These are phyloP conservation scores for Colletotrichum lindemuthianum DNA, from an alignment of 2,329 filamentous ascomycete species.

Conservation along the genomic window DNA sequence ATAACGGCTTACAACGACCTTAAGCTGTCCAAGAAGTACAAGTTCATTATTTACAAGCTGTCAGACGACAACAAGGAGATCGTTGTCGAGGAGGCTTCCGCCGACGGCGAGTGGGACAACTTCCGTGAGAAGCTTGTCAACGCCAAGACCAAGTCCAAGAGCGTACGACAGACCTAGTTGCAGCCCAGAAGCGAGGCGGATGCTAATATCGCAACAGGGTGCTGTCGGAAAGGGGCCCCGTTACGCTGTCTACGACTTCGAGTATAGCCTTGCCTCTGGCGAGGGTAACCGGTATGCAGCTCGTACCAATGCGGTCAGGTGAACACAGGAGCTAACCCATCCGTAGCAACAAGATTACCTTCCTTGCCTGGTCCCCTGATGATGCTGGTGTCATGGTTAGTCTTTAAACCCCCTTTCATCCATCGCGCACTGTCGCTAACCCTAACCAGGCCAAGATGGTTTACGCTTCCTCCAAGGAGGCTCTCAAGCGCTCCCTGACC, in stretches of 20 bases:
- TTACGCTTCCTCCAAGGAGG: constrained; percentile 89
- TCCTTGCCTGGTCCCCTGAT: constrained; percentile 84
- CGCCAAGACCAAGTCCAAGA: constrained; percentile 77
- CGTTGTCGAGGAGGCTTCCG: constrained; percentile 78
- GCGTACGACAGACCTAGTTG: constrained; percentile 55
- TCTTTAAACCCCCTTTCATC: constrained; percentile 32
- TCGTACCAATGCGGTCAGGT: constrained; percentile 14
- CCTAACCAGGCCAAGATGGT: constrained; percentile 82
- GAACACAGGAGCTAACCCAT: constrained; percentile 37
- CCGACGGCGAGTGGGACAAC: constrained; percentile 72
- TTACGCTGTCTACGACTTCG: constrained; percentile 87
- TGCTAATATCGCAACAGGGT: constrained; percentile 53
- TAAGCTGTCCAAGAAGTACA: constrained; percentile 83
- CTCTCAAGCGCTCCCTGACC: constrained; percentile 81
- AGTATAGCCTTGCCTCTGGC: constrained; percentile 76
- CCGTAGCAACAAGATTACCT: constrained; percentile 78
- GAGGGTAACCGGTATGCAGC: constrained; percentile 74
- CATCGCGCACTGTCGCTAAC: constrained; percentile 15
- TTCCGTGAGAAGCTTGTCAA: constrained; percentile 82
- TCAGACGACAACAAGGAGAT: constrained; percentile 85
- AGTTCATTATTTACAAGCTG: constrained; percentile 91
- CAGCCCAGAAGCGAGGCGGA: background rate
- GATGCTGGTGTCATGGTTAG: constrained; percentile 81
- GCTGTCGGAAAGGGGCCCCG: constrained; percentile 74
- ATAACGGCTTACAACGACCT: constrained; percentile 79